Conservation (phyloP, 2,329 filamentous ascomycete species). For the Venturia nashicola region DNA sequence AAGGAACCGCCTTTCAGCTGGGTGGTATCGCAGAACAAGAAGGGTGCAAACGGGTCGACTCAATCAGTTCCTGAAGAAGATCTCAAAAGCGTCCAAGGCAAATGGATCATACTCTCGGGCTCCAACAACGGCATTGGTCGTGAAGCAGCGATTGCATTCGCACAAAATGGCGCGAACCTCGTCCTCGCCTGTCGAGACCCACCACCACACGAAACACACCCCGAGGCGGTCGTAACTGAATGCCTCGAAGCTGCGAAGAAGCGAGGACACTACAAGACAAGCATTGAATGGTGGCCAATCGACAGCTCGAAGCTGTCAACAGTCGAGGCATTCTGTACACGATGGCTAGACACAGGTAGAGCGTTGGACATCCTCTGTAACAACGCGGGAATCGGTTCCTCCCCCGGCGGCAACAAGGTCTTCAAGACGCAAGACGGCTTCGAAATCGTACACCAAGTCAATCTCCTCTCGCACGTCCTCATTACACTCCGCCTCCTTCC, state of each 20-base stretch:
- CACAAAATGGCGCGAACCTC: constrained; percentile 18
- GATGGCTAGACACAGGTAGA: constrained; percentile 17
- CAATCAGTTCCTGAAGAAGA: constrained; percentile 8
- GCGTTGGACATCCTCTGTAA: constrained; percentile 20
- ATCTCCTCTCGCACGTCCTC: constrained; percentile 21
- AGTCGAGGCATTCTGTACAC: constrained; percentile 17
- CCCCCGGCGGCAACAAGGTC: constrained; percentile 9
- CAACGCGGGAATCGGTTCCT: constrained; percentile 19
- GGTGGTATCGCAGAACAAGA: constrained; percentile 9
- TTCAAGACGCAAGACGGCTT: constrained; percentile 20
- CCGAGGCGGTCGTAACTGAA: constrained; percentile 15
- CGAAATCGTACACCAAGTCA: constrained; percentile 21
- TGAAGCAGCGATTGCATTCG: constrained; percentile 17
- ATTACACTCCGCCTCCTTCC: constrained; percentile 19
- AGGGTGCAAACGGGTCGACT: constrained; percentile 6
- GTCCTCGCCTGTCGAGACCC: constrained; percentile 17
- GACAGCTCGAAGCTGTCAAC: constrained; percentile 16
- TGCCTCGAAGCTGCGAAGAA: constrained; percentile 12
- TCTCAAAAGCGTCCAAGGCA: constrained; percentile 11
- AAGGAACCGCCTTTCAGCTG: constrained; percentile 4
- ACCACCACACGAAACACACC: constrained; percentile 16
- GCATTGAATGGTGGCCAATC: constrained; percentile 19
- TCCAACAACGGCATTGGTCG: constrained; percentile 18
- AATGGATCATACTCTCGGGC: constrained; percentile 14
- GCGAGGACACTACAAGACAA: constrained; percentile 5